phyloP scores from a whole-genome alignment of 352 stramenopile species.

The Globisporangium rhizosaccharum region DNA sequence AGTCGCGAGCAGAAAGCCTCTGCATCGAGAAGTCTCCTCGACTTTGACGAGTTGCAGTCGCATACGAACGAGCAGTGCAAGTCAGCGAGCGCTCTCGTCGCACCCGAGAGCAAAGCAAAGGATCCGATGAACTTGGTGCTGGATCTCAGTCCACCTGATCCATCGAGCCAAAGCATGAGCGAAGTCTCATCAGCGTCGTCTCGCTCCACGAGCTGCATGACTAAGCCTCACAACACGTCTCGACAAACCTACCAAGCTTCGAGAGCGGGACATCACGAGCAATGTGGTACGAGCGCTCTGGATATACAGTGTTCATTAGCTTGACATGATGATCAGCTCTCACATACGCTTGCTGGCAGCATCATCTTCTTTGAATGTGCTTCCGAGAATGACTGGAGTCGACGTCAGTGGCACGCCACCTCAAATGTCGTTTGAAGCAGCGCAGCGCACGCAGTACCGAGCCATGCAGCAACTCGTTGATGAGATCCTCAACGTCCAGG shows the following conservation, averaged over 20 bases:
- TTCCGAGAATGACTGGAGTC: not conserved
- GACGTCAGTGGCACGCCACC: not conserved
- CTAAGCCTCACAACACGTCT: not conserved
- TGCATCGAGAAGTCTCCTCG: not conserved
- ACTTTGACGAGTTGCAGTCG: not conserved
- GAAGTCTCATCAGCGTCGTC: not conserved
- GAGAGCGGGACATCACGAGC: not conserved
- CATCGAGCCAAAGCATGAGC: not conserved
- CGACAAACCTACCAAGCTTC: not conserved
- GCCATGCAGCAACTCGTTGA: constrained; percentile 6
- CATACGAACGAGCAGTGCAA: not conserved
- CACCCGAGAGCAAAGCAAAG: not conserved
- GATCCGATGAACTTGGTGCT: not conserved
- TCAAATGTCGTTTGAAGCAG: constrained; percentile 2
- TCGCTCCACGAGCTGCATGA: not conserved
- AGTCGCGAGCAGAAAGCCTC: not conserved
- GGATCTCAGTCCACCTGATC: not conserved
- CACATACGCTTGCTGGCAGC: too few species aligned
- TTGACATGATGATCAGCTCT: too few species aligned
- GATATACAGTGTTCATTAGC: too few species aligned
- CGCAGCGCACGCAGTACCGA: constrained; percentile 7
- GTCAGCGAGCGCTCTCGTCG: not conserved
- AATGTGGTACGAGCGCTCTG: too few species aligned
- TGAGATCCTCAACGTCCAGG: constrained; percentile 5
- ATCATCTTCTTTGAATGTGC: not conserved